Evolutionary conservation across 306 rosid genomes (phyloP), one percentile per base, ranked within the genome.

Genomic region (Canavalia gladiata): DNA sequence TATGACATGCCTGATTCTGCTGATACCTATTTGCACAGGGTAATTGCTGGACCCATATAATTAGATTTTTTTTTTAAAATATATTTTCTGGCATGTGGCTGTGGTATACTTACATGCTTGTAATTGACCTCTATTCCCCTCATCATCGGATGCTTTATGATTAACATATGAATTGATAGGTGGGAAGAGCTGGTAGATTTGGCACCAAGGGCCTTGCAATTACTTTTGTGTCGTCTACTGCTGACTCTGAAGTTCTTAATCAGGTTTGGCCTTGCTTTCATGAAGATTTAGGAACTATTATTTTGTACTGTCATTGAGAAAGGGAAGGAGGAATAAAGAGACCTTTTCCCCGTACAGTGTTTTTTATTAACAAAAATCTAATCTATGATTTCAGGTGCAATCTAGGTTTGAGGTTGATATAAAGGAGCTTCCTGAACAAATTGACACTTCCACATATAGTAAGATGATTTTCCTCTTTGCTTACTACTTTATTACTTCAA

Each of bases 121-220:
- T 55, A 31, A 11, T 51, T 50, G 2, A 47, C 31, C 70, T 39
- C 18, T 33, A 18, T 71, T 8, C 33, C 47, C 30, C 54, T 9
- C 63, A 18, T 65, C 8, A 10, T 47, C 47, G 39, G 45, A 58
- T 41, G 35, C 59, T 72, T 84, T 42, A 30, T 18, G 25, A 18
- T 76, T 29, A 4, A 41, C 80, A 18, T 66, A 28, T 72, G 70
- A 56, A 66, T 49, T 59, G 47, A 52, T 74, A 95, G 98, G 98
- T 95, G 33, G 97, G 98, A 29, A 90, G 98, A 86, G 98, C 97
- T 72, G 98, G 98, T 58, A 88, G 98, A 81, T 95, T 95, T 47
- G 98, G 98, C 50, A 95, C 98, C 55, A 95, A 95, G 86, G 98
- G 98, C 49, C 97, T 95, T 81, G 98, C 98, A 1, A 95, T 95